Evolutionary conservation across 495 filamentous ascomycete genomes (phyloP).

Genomic region (Recurvomyces mirabilis): DNA sequence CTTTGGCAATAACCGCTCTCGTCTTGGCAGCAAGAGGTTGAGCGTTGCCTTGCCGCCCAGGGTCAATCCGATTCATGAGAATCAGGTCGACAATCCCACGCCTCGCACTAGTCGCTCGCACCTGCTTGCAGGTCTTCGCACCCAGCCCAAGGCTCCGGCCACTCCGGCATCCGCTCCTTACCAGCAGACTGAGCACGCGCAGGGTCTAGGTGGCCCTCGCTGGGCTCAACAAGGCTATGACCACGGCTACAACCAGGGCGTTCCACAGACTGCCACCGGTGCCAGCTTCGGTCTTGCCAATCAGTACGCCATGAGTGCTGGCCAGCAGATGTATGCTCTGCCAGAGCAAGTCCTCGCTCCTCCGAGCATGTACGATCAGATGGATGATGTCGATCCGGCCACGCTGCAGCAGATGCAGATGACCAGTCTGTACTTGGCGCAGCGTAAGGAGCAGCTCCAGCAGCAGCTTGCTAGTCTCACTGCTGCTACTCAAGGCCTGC

Average conservation of each 20-base stretch:
- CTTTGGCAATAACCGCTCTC: slow-evolving; percentile 64
- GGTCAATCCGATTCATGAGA: slow-evolving; percentile 56
- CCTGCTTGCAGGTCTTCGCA: slow-evolving; percentile 84
- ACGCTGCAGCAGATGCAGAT: slow-evolving; percentile 73
- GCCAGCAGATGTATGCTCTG: slow-evolving; percentile 52
- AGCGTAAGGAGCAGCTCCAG: slow-evolving; percentile 77
- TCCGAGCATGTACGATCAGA: slow-evolving; percentile 56
- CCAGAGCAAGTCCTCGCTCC: slow-evolving; percentile 82
- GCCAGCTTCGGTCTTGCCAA: slow-evolving; percentile 38
- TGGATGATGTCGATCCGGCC: slow-evolving; percentile 67
- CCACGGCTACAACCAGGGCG: slow-evolving; percentile 34
- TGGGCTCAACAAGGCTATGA: slow-evolving; percentile 32
- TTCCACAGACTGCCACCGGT: slow-evolving; percentile 54
- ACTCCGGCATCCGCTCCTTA: slow-evolving; percentile 52
- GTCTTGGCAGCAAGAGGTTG: slow-evolving; percentile 71
- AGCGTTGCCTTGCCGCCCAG: slow-evolving; percentile 48
- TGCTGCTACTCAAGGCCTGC: slow-evolving; percentile 51
- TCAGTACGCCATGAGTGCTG: slow-evolving; percentile 35
- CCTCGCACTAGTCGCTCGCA: slow-evolving; percentile 91
- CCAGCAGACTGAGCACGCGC: slow-evolving; percentile 40
- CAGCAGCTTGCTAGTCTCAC: slow-evolving; percentile 39
- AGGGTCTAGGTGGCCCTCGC: slow-evolving; percentile 37
- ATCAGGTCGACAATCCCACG: slow-evolving; percentile 52
- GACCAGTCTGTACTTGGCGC: slow-evolving; percentile 73
- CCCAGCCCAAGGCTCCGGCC: slow-evolving; percentile 75